Base-by-base conservation (phyloP, 164 flowering plant genomes). In the Nymphaea thermarum region DNA sequence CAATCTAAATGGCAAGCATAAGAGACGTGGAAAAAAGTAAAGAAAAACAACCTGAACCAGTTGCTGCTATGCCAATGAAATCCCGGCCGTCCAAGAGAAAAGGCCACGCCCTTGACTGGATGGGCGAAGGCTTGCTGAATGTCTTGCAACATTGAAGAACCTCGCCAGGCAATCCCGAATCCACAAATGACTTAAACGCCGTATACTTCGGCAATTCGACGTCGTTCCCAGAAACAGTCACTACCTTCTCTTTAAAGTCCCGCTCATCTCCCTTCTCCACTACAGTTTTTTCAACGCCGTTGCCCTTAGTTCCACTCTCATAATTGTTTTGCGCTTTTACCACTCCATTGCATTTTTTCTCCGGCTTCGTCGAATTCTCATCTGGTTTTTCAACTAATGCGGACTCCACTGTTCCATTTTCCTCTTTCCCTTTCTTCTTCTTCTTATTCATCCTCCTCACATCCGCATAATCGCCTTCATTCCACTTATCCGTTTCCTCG, bases 61-160 rank as follows among this genome's bases (percentile, higher is more conserved):
- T 89, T 4, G 81, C 82, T 0, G 96, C 98, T 62, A 90, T 88
- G 43, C 96, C 96, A 63, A 93, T 90, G 76, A 93, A 82, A 79
- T 93, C 98, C 5, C 98, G 87, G 11, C 89, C 93, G 17, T 90
- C 79, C 75, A 91, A 77, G 65, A 94, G 79, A 72, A 90, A 94
- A 15, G 97, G 93, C 98, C 98, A 91, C 0, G 98, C 84, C 60
- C 81, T 81, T 5, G 97, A 77, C 70, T 93, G 96, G 76, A 90
- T 93, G 1, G 92, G 92, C 42, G 97, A 89, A 0, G 97, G 96
- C 60, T 78, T 83, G 53, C 76, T 74, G 66, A 90, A 93, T 42
- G 65, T 70, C 77, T 83, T 79, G 74, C 96, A 89, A 72, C 96
- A 93, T 53, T 82, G 76, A 63, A 90, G 71, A 63, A 93, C 88